These are phyloP conservation scores for Mortierella sp. DNA, from an alignment of 371 early-diverging fungal genomes.

Conservation along the genomic window DNA sequence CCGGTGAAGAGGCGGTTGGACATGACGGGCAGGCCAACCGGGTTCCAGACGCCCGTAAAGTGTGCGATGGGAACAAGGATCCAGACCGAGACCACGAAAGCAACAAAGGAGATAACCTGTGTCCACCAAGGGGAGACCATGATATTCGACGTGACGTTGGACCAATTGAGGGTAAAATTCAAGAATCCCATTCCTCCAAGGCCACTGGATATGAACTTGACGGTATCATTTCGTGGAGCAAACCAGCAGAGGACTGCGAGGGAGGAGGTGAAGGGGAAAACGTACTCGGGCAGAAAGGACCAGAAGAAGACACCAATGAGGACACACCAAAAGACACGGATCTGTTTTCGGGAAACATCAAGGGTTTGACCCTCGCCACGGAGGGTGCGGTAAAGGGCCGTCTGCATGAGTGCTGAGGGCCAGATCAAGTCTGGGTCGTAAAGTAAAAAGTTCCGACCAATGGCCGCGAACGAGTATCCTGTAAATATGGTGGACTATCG, in stretches of 20 bases:
- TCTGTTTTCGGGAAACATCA: conserved; percentile 47
- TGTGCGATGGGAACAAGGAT: conserved; percentile 50
- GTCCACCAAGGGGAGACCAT: conserved; percentile 62
- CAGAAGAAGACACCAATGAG: conserved; percentile 56
- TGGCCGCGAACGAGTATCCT: conserved; percentile 56
- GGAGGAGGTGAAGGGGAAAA: conserved; percentile 51
- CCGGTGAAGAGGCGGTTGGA: conserved; percentile 52
- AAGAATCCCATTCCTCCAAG: conserved; percentile 59
- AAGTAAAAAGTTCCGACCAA: conserved; percentile 54
- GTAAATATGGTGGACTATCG: conserved; percentile 55
- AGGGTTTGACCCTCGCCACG: conserved; percentile 43
- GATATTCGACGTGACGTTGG: conserved; percentile 47
- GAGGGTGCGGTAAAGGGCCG: conserved; percentile 52
- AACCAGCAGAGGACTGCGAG: conserved; percentile 59
- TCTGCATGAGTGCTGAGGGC: conserved; percentile 60
- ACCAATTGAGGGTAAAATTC: conserved; percentile 59
- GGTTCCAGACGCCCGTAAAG: conserved; percentile 50
- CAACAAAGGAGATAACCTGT: conserved; percentile 49
- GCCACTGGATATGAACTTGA: conserved; percentile 54
- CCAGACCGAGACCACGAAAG: conserved; percentile 55
- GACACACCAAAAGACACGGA: conserved; percentile 48
- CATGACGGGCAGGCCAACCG: conserved; percentile 35
- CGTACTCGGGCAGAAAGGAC: conserved; percentile 56
- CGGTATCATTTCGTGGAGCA: conserved; percentile 41
- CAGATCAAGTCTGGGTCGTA: conserved; percentile 58